These are phyloP conservation scores for Oenanthe javanica DNA, from an alignment of 140 eudicot genomes.

Conservation along the genomic window DNA sequence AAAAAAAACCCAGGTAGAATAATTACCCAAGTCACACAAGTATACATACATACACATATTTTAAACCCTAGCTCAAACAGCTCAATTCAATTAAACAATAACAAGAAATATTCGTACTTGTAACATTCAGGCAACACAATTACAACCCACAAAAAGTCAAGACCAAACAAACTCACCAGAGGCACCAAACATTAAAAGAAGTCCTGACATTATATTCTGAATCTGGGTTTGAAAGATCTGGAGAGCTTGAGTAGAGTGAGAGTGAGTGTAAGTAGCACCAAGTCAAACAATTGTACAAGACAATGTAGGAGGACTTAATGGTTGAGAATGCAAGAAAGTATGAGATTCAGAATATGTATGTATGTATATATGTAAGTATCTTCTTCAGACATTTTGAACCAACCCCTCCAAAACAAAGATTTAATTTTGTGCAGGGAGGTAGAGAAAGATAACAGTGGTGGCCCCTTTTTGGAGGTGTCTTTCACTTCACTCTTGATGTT, in stretches of 20 bases:
- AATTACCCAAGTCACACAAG: background rate
- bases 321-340: background rate
- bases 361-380: background rate
- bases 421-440: conserved; percentile 2
- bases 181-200: conserved; percentile 11
- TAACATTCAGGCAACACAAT: background rate
- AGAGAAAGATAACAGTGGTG: background rate
- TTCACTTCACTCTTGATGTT: background rate
- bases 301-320: conserved; percentile 16
- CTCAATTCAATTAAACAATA: background rate
- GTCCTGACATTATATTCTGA: conserved; percentile 37
- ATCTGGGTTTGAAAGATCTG: conserved; percentile 23
- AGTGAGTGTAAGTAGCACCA: conserved; percentile 14
- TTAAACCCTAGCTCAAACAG: conserved; percentile 2
- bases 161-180: conserved; percentile 24
- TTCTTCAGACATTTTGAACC: background rate
- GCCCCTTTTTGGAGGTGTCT: background rate
- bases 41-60: background rate
- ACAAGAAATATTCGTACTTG: background rate
- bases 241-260: background rate
- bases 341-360: conserved; percentile 14
- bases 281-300: conserved; percentile 13
- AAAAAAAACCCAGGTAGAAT: background rate
- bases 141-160: background rate
- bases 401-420: conserved; percentile 6